Percentiles rank a stretch among this genome's conserved stretches.
Evolutionary conservation across 495 filamentous ascomycete genomes (phyloP).

Genomic region (Apiosordaria backusii): DNA sequence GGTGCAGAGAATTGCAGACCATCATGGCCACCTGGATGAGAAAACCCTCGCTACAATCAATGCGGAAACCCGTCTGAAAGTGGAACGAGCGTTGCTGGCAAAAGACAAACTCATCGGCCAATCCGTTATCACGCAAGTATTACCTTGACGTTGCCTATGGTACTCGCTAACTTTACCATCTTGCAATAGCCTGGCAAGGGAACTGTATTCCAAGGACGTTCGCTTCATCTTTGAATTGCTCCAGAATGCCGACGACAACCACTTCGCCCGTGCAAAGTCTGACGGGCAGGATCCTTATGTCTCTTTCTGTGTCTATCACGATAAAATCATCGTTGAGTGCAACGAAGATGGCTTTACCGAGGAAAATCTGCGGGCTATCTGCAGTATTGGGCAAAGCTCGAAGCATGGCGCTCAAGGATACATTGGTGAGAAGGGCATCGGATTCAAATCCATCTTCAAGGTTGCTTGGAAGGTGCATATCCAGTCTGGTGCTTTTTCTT

Average conservation of each 20-base stretch:
- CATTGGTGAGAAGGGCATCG: conserved; percentile 51
- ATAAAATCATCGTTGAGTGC: conserved; percentile 39
- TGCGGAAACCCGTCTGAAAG: neutral
- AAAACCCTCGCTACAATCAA: neutral
- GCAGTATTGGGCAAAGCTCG: conserved; percentile 35
- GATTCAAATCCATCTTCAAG: conserved; percentile 54
- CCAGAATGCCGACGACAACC: conserved; percentile 45
- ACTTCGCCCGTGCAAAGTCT: conserved; percentile 15
- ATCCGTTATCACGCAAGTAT: neutral
- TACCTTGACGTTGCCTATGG: neutral
- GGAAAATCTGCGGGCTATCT: conserved; percentile 37
- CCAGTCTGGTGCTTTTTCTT: conserved; percentile 45
- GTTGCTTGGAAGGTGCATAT: conserved; percentile 46
- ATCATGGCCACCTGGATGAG: neutral
- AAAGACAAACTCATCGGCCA: neutral
- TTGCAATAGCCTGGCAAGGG: conserved; percentile 32
- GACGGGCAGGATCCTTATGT: conserved; percentile 28
- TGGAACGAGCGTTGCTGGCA: neutral
- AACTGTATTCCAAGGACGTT: conserved; percentile 38
- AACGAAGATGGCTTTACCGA: conserved; percentile 47
- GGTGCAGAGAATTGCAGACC: neutral
- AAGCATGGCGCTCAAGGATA: conserved; percentile 41
- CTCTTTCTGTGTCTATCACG: conserved; percentile 31
- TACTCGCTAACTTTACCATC: neutral
- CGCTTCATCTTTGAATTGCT: conserved; percentile 43